Conservation (phyloP, 352 stramenopile genomes). For the Hyaloperonospora arabidopsidis region DNA sequence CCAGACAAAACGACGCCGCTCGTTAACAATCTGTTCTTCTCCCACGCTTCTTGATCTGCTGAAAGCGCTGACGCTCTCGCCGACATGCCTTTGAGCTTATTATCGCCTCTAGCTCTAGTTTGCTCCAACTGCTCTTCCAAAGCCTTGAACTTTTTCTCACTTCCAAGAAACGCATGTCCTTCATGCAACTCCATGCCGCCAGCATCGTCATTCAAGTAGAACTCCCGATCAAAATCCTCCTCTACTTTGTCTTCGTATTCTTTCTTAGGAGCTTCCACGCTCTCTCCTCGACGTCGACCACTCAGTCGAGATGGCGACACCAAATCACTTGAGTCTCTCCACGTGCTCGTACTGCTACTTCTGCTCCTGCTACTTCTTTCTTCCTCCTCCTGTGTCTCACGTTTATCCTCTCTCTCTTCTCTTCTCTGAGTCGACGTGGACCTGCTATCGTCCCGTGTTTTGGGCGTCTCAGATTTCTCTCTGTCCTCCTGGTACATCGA, state of each 20-base stretch:
- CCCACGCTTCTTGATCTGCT: conserved; percentile 97
- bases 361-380: not conserved
- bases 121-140: conserved; percentile 87
- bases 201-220: conserved; percentile 92
- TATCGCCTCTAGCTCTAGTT: conserved; percentile 70
- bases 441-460: conserved; percentile 38
- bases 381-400: not conserved
- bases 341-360: conserved; percentile 8
- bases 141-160: conserved; percentile 84
- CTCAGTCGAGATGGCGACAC: not conserved
- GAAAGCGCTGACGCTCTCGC: conserved; percentile 89
- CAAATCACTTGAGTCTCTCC: not conserved
- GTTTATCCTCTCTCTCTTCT: not conserved
- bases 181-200: conserved; percentile 47
- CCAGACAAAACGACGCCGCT: conserved; percentile 86
- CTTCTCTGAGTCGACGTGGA: conserved; percentile 7
- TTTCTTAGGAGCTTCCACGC: conserved; percentile 49
- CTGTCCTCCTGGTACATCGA: conserved; percentile 1
- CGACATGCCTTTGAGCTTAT: conserved; percentile 85
- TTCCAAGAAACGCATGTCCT: conserved; percentile 88
- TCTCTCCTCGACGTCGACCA: conserved; percentile 7
- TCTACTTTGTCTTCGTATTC: conserved; percentile 77
- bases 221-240: conserved; percentile 91
- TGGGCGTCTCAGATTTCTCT: conserved; percentile 19
- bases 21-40: conserved; percentile 94